Conservation (phyloP, 1,284 basidiomycete genomes). For the Sporisorium scitamineum region DNA sequence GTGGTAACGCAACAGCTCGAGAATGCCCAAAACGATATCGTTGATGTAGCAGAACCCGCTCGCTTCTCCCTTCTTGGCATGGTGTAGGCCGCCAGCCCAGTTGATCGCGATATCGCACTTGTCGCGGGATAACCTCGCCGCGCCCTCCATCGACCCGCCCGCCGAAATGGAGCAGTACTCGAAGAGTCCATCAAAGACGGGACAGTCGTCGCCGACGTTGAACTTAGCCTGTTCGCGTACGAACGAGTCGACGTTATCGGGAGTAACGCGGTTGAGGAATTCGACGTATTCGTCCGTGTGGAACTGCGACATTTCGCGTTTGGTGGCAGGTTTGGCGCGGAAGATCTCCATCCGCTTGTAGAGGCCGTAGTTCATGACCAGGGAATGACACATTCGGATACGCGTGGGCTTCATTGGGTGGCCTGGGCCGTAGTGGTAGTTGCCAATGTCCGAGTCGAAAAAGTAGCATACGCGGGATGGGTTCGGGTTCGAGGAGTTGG, state of each 20-base stretch:
- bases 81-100: slow-evolving; percentile 97
- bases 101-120: slow-evolving; percentile 99
- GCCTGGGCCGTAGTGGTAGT: slow-evolving; percentile 97
- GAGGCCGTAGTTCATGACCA: slow-evolving; percentile 98
- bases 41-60: slow-evolving; percentile 99
- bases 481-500: slow-evolving; percentile 46
- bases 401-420: slow-evolving; percentile 74
- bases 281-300: slow-evolving; percentile 95
- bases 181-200: slow-evolving; percentile 96
- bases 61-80: slow-evolving; percentile 98
- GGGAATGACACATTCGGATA: slow-evolving; percentile 98
- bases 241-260: slow-evolving; percentile 86
- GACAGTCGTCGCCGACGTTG: slow-evolving; percentile 94
- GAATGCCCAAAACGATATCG: slow-evolving; percentile 96
- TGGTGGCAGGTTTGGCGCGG: slow-evolving; percentile 97
- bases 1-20: slow-evolving; percentile 94
- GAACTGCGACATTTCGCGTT: slow-evolving; percentile 96
- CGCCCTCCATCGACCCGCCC: slow-evolving; percentile 99
- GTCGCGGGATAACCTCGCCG: slow-evolving; percentile 91
- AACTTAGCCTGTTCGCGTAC: slow-evolving; percentile 96
- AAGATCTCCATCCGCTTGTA: slow-evolving; percentile 72
- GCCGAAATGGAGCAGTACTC: slow-evolving; percentile 99
- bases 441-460: slow-evolving; percentile 93
- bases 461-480: slow-evolving; percentile 69
- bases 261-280: slow-evolving; percentile 84